phyloP scores from a whole-genome alignment of 331 rosid species.

The Rosa hybrid region DNA sequence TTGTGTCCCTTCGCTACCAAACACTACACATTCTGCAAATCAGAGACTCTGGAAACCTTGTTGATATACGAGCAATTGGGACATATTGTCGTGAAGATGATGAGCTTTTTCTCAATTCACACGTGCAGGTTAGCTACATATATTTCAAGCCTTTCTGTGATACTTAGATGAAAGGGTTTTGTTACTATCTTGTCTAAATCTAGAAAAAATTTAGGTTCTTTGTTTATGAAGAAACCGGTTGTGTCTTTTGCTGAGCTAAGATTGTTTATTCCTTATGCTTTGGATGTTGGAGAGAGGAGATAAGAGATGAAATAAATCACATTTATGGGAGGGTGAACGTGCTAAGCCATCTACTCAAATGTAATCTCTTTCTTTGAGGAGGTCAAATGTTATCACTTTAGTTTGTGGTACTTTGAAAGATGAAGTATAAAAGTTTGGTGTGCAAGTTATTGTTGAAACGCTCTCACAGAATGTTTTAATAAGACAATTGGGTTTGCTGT shows the following conservation, averaged over 20 bases:
- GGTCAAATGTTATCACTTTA: too few relatives aligned
- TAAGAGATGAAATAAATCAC: neutral
- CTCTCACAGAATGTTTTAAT: too few relatives aligned
- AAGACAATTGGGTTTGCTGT: neutral
- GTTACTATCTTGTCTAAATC: slow-evolving; percentile 1
- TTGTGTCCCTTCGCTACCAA: slow-evolving; percentile 95
- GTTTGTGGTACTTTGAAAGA: neutral
- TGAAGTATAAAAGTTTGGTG: neutral
- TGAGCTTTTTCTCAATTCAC: slow-evolving; percentile 83
- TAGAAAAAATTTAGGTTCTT: neutral
- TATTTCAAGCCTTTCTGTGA: slow-evolving; percentile 21
- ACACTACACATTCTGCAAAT: slow-evolving; percentile 84
- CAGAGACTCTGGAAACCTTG: slow-evolving; percentile 86
- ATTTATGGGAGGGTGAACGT: too few relatives aligned
- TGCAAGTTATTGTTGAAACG: neutral
- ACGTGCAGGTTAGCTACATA: slow-evolving; percentile 56
- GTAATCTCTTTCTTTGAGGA: too few relatives aligned
- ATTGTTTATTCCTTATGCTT: neutral
- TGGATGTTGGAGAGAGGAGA: neutral
- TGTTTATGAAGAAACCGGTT: neutral
- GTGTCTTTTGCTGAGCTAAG: neutral
- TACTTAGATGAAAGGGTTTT: slow-evolving; percentile 4
- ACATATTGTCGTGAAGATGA: slow-evolving; percentile 93
- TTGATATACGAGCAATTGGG: slow-evolving; percentile 81
- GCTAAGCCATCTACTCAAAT: too few relatives aligned